Conservation (phyloP, 805 yeast species). For the Schwanniomyces occidentalis region DNA sequence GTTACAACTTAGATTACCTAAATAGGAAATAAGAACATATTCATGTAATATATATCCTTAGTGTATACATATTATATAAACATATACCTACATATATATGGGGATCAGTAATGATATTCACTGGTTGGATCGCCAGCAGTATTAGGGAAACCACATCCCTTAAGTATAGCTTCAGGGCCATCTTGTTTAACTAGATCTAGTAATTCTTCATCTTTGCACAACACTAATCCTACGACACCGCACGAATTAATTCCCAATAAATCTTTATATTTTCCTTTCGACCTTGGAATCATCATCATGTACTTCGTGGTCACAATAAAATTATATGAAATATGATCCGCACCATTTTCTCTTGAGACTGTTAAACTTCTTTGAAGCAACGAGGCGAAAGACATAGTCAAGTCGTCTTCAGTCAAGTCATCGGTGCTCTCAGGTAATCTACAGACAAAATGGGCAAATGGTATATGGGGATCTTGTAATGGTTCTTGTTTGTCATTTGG, state of each 20-base stretch:
- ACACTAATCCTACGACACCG: slow-evolving; percentile 75
- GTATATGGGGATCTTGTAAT: slow-evolving; percentile 55
- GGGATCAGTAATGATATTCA: slow-evolving; percentile 59
- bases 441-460: slow-evolving; percentile 82
- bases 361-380: slow-evolving; percentile 72
- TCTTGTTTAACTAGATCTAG: slow-evolving; percentile 46
- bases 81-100: slow-evolving; percentile 1
- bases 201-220: slow-evolving; percentile 67
- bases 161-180: slow-evolving; percentile 54
- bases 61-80: neutral
- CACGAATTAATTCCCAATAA: slow-evolving; percentile 71
- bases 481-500: slow-evolving; percentile 61
- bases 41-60: slow-evolving; percentile 1
- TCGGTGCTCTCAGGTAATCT: slow-evolving; percentile 47
- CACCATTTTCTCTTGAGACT: slow-evolving; percentile 53
- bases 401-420: slow-evolving; percentile 50
- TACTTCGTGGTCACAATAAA: slow-evolving; percentile 78
- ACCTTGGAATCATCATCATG: slow-evolving; percentile 86
- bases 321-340: slow-evolving; percentile 66
- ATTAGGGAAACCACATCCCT: slow-evolving; percentile 66
- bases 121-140: slow-evolving; percentile 56
- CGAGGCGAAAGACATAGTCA: slow-evolving; percentile 70
- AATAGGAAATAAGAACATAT: slow-evolving; percentile 21
- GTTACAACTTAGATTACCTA: slow-evolving; percentile 24
- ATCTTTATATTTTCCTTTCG: slow-evolving; percentile 51